Conservation (phyloP, 2,329 filamentous ascomycete species). For the Ceratocystis papillata region DNA sequence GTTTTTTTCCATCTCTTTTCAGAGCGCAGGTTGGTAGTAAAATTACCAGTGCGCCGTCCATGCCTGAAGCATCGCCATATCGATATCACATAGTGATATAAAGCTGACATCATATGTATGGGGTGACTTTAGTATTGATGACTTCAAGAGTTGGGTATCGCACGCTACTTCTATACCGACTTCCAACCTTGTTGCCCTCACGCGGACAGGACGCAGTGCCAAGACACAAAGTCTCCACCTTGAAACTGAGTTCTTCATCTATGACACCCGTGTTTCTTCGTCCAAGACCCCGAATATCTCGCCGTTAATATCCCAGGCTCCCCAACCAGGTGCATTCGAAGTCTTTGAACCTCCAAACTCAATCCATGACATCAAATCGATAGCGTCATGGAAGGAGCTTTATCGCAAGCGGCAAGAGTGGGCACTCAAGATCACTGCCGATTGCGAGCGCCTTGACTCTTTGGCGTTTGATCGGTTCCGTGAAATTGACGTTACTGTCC, state of each 20-base stretch:
- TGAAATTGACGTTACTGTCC: slow-evolving; percentile 66
- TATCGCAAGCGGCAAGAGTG: slow-evolving; percentile 73
- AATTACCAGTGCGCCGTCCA: slow-evolving; percentile 10
- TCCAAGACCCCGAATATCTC: slow-evolving; percentile 40
- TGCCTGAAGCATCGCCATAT: slow-evolving; percentile 14
- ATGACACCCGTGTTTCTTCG: slow-evolving; percentile 68
- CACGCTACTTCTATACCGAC: slow-evolving; percentile 61
- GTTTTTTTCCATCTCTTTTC: background rate
- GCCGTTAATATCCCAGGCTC: slow-evolving; percentile 39
- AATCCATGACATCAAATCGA: slow-evolving; percentile 65
- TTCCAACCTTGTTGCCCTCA: slow-evolving; percentile 78
- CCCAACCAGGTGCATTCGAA: slow-evolving; percentile 35
- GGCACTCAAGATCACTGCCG: slow-evolving; percentile 59
- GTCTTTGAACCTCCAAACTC: slow-evolving; percentile 60
- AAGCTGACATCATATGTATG: slow-evolving; percentile 21
- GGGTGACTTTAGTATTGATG: slow-evolving; percentile 56
- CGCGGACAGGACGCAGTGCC: slow-evolving; percentile 70
- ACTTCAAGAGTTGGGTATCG: slow-evolving; percentile 71
- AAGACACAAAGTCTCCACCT: slow-evolving; percentile 68
- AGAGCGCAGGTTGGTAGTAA: background rate
- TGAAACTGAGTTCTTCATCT: slow-evolving; percentile 88
- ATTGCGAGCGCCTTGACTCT: slow-evolving; percentile 55
- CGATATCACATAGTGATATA: background rate
- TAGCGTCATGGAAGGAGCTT: slow-evolving; percentile 78
- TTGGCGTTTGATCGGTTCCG: slow-evolving; percentile 54